These are phyloP conservation scores for Aspergillus nanangensis DNA, from an alignment of 495 filamentous ascomycete genomes.

Conservation along the genomic window DNA sequence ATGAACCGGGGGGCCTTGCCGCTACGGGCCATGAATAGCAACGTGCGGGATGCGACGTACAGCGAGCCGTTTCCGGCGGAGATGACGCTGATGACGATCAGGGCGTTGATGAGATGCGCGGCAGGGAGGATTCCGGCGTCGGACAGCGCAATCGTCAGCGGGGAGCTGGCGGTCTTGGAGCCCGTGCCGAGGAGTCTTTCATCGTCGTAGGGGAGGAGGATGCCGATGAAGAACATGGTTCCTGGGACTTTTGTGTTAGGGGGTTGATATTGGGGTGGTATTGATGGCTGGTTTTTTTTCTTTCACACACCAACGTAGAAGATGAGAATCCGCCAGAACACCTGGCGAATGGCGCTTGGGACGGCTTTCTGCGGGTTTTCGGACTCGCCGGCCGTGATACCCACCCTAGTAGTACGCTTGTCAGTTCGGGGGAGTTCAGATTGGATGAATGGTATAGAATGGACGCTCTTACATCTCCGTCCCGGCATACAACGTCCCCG, in stretches of 20 bases:
- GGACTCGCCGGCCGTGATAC: conserved; percentile 66
- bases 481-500: conserved; percentile 66
- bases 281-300: no score
- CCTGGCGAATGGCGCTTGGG: conserved; percentile 62
- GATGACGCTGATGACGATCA: conserved; percentile 65
- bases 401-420: conserved; percentile 52
- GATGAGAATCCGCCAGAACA: conserved; percentile 67
- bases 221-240: conserved; percentile 63
- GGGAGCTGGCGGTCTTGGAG: conserved; percentile 57
- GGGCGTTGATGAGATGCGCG: conserved; percentile 65
- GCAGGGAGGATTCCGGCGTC: conserved; percentile 64
- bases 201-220: conserved; percentile 58
- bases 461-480: conserved; percentile 52
- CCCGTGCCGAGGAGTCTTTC: conserved; percentile 35
- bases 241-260: no score
- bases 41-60: conserved; percentile 61
- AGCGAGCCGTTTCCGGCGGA: conserved; percentile 67
- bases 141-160: conserved; percentile 68
- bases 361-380: conserved; percentile 56
- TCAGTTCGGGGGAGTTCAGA: no score
- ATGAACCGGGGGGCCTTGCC: conserved; percentile 63
- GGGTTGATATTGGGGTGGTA: no score
- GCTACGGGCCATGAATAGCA: conserved; percentile 63
- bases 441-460: no score
- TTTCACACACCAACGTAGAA: conserved; percentile 69